Conservation (phyloP, 805 yeast genomes). For the Zygosaccharomyces pseudorouxii region DNA sequence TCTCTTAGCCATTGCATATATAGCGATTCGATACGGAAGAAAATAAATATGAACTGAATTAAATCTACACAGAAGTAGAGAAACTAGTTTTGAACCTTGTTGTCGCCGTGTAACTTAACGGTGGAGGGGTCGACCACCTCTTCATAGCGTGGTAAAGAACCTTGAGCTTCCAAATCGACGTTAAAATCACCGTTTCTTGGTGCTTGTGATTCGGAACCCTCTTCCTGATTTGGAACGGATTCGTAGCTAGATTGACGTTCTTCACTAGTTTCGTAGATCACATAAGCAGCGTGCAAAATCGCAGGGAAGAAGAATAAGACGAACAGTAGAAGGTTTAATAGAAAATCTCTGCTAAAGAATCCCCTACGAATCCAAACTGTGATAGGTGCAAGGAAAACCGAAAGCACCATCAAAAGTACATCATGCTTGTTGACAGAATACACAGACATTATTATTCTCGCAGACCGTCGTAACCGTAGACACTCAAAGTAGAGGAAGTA, state of each 20-base stretch:
- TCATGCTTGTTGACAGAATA: conserved; percentile 26
- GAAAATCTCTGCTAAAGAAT: conserved; percentile 19
- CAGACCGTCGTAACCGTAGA: too few species aligned
- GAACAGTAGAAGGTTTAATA: conserved; percentile 21
- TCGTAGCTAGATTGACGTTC: conserved; percentile 17
- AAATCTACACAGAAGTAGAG: too few species aligned
- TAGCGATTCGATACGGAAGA: not conserved
- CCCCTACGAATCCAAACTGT: conserved; percentile 25
- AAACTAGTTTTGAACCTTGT: conserved; percentile 15
- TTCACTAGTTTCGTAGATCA: conserved; percentile 24
- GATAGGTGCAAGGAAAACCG: conserved; percentile 25
- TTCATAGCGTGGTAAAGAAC: conserved; percentile 19
- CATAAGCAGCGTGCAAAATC: conserved; percentile 25
- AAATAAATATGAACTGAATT: too few species aligned
- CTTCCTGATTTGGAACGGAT: conserved; percentile 4
- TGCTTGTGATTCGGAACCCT: conserved; percentile 8
- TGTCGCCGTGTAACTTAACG: conserved; percentile 12
- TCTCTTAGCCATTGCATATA: conserved; percentile 3
- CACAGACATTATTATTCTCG: not conserved
- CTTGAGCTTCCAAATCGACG: conserved; percentile 18
- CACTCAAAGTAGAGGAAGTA: too few species aligned
- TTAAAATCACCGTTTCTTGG: conserved; percentile 16
- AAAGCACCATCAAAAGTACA: conserved; percentile 17
- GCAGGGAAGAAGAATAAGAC: conserved; percentile 26
- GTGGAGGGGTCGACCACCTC: conserved; percentile 15